Evolutionary conservation across 1,284 basidiomycete genomes (phyloP).

Genomic region (Moesziomyces sp.): DNA sequence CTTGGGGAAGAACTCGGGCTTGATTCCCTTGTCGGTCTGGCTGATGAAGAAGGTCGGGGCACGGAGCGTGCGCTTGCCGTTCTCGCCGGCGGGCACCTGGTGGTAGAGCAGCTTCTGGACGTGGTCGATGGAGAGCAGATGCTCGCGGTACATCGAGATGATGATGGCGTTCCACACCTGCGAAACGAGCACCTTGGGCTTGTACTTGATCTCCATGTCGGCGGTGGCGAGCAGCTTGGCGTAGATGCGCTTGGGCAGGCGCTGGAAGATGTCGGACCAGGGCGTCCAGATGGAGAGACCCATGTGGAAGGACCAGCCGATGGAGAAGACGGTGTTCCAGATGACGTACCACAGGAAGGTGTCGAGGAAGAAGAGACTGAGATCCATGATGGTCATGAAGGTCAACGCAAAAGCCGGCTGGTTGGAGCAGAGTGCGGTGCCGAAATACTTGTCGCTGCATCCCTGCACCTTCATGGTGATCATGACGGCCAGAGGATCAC

Average conservation of each 20-base stretch:
- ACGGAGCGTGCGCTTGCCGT: conserved; percentile 67
- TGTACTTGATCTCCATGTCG: conserved; percentile 69
- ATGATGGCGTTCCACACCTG: conserved; percentile 68
- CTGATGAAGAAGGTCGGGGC: conserved; percentile 68
- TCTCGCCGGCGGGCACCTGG: conserved; percentile 66
- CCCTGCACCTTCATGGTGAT: conserved; percentile 64
- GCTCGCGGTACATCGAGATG: conserved; percentile 68
- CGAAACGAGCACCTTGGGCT: conserved; percentile 68
- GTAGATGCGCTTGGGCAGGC: conserved; percentile 68
- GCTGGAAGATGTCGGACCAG: conserved; percentile 68
- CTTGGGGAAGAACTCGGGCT: conserved; percentile 68
- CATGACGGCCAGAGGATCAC: conserved; percentile 67
- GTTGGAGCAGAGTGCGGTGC: conserved; percentile 61
- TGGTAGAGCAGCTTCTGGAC: conserved; percentile 68
- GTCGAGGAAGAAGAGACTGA: conserved; percentile 67
- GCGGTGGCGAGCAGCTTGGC: conserved; percentile 67
- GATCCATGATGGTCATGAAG: conserved; percentile 67
- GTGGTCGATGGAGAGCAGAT: conserved; percentile 67
- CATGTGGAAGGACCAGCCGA: conserved; percentile 67
- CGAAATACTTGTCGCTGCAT: conserved; percentile 67
- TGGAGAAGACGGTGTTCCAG: conserved; percentile 68
- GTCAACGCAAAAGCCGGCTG: conserved; percentile 66
- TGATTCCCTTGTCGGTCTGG: conserved; percentile 66
- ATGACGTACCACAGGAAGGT: conserved; percentile 68
- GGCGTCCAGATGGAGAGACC: conserved; percentile 68